Base-by-base conservation (phyloP, 2,329 filamentous ascomycete genomes). In the Fusarium redolens region DNA sequence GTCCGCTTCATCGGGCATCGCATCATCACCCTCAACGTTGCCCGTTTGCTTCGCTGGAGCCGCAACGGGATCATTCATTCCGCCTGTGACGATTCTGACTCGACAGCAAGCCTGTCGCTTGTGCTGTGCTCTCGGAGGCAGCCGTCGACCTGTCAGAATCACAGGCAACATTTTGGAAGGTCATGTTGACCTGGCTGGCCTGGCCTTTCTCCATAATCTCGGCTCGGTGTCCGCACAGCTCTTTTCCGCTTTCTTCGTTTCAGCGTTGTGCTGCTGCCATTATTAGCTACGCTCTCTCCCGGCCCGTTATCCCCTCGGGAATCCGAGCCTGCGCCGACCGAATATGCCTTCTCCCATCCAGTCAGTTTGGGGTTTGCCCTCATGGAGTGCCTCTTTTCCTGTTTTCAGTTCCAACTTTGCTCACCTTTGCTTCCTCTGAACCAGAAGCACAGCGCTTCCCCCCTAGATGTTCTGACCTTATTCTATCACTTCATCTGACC, bases 291-390 rank as follows among this genome's bases (percentile, higher is more conserved):
- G 45, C 31, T 56, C 35, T 59, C 41, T 64, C 56, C 58, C 41
- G 56, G 71, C 60, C 45, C 54, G 41, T 30, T 17, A 64, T 66
- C 22, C 22, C 47, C 63, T 73, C 71, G 71, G 71, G 62, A 37
- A 71, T 73, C 62, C 71, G 71, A 73, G 62, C 59, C 38, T 56
- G 44, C 56, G 63, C 71, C 71, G 71, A 73, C 50, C 50, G n/a
- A 61, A 51, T 43, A 59, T 68, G 41, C 45, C 35, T 38, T 70
- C 7, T 58, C 17, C 35, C 35, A 43, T 62, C 30, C 48, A 61
- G 54, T 56, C 47, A 58, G 41, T 52, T 41, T 54, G 41, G 58
- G 35, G 48, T 33, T 71, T 57, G 48, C 58, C 33, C 61, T 63
- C 43, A 28, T 57, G 31, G 38, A n/a, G 55, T n/a, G n/a, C 44